phyloP scores from a whole-genome alignment of 306 rosid species.

The Ziziphus jujuba region DNA sequence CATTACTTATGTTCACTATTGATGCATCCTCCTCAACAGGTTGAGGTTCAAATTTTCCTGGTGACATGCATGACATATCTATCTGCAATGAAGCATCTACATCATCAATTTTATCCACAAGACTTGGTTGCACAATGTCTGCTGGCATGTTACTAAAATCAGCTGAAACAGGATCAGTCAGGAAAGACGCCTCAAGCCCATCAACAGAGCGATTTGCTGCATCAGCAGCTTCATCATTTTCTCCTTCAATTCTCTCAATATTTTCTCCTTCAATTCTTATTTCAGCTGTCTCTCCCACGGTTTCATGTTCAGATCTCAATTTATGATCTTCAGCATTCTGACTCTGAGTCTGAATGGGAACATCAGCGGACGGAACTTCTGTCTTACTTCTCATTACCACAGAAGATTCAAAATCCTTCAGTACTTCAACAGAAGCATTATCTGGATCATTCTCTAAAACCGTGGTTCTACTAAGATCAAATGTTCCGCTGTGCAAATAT shows the following conservation, averaged over 20 bases:
- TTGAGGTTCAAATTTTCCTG: conserved; percentile 42
- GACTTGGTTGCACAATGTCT: conserved; percentile 30
- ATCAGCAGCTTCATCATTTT: conserved; percentile 38
- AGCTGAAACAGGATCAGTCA: conserved; percentile 33
- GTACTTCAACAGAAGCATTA: conserved; percentile 40
- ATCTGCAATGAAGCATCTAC: conserved; percentile 43
- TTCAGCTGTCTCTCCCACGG: conserved; percentile 31
- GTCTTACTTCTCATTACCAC: conserved; percentile 39
- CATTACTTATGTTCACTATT: conserved; percentile 29
- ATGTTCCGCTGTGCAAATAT: conserved; percentile 49
- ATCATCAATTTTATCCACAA: conserved; percentile 42
- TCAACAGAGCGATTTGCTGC: conserved; percentile 38
- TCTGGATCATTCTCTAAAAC: conserved; percentile 47
- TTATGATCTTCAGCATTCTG: conserved; percentile 38
- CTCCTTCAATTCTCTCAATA: conserved; percentile 33
- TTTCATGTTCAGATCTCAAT: conserved; percentile 42
- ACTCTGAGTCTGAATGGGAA: conserved; percentile 33
- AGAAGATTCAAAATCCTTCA: conserved; percentile 47
- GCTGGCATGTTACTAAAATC: conserved; percentile 30
- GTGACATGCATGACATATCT: conserved; percentile 39
- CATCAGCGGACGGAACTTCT: conserved; percentile 42
- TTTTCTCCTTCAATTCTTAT: conserved; percentile 42
- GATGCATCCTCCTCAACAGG: conserved; percentile 37
- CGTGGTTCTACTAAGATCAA: conserved; percentile 56
- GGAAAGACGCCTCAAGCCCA: conserved; percentile 40